phyloP scores from a whole-genome alignment of 2,329 filamentous ascomycete species.

The Clarireedia sp. region DNA sequence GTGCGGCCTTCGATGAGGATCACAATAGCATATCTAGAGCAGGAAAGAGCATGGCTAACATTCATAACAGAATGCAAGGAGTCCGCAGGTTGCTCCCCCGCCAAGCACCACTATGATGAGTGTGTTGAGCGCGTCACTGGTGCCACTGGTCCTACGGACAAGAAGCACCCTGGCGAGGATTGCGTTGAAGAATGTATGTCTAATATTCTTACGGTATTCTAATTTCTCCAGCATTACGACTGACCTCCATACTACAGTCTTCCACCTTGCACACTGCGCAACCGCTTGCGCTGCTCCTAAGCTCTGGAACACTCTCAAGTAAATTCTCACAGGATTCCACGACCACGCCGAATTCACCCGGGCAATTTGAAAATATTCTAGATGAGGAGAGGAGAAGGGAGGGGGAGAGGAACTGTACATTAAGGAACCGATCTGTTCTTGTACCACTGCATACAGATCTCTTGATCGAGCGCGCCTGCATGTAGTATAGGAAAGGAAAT shows the following conservation, averaged over 20 bases:
- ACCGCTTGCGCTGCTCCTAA: conserved; percentile 89
- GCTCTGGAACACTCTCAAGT: conserved; percentile 89
- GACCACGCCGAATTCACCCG: conserved; percentile 9
- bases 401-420: conserved; percentile 22
- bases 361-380: conserved; percentile 7
- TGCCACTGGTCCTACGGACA: conserved; percentile 50
- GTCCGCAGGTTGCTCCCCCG: conserved; percentile 72
- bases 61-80: conserved; percentile 70
- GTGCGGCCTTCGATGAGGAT: not conserved
- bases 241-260: conserved; percentile 53
- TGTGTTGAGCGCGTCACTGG: conserved; percentile 87
- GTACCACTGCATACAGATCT: conserved; percentile 23
- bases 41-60: conserved; percentile 12
- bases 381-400: conserved; percentile 15
- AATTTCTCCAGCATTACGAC: not conserved
- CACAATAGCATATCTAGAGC: no score
- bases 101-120: conserved; percentile 98
- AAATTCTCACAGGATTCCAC: conserved; percentile 35
- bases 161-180: conserved; percentile 75
- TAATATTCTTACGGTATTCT: not conserved
- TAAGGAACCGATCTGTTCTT: conserved; percentile 20
- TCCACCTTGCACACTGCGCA: conserved; percentile 97
- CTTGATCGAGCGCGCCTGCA: conserved; percentile 18
- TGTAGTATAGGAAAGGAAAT: conserved; percentile 28
- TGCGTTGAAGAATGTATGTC: conserved; percentile 98